Percentiles rank a stretch among this genome's conserved stretches.
Conservation (phyloP, 768 basidiomycete species). For the Suillus brevipes region DNA sequence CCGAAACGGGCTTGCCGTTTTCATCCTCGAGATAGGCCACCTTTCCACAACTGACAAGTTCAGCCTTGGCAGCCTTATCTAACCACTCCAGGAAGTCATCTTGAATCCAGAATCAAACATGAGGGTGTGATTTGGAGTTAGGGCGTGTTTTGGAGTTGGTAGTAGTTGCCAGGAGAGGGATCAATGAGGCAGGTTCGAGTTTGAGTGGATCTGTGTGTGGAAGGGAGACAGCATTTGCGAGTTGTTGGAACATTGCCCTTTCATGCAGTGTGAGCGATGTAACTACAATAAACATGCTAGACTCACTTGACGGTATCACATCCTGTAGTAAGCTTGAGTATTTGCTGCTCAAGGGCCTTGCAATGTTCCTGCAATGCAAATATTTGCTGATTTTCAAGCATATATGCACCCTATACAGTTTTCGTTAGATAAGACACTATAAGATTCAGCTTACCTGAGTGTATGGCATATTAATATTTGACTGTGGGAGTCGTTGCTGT, state of each 20-base stretch:
- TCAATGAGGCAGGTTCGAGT: background rate
- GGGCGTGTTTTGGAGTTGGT: background rate
- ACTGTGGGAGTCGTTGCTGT: no score
- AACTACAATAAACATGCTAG: no score
- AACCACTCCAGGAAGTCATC: background rate
- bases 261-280: no score
- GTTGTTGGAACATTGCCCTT: background rate
- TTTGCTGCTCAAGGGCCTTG: background rate
- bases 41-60: no score
- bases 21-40: constrained; percentile 4
- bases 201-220: background rate
- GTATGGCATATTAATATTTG: background rate
- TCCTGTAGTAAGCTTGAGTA: background rate
- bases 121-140: background rate
- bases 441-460: background rate
- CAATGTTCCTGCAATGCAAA: background rate
- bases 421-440: no score
- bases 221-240: background rate
- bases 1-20: background rate
- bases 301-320: background rate
- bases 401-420: constrained; percentile 8
- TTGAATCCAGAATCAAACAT: background rate
- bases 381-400: background rate
- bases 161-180: background rate
- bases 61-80: background rate